Evolutionary conservation across 768 basidiomycete genomes (phyloP), one percentile per base, ranked within the genome.

Genomic region (Tricholoma sp.): DNA sequence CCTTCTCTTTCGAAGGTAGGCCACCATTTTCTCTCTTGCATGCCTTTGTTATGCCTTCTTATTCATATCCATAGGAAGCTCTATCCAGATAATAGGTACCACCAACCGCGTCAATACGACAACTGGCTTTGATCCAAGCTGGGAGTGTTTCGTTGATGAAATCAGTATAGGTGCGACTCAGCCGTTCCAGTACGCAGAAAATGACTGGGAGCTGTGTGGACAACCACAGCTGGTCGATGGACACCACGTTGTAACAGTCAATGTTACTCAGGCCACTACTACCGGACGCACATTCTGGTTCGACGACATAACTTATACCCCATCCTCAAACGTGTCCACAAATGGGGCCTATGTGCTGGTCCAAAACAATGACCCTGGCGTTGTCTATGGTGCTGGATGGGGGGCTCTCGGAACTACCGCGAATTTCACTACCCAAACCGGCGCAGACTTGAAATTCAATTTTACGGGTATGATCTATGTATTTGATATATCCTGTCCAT

Each of bases 201-300:
- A 68, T 54, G 66, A 68, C 28, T 68, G 63, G 64, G 15, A 53
- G 4, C 59, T 70, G 18, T 70, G 69, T 51, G 44, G 52, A 5
- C 55, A 62, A 17, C 37, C 55, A 33, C 52, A 45, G 7, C 57
- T 70, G 15, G 15, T 44, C 2, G 67, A 67, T 53, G 68, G 68
- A 4, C 57, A 50, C 9, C 70, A 72, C 54, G 57, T 58, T 15
- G 56, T 69, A 6, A 65, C 62, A 8, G 60, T 66, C 20, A 66
- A 65, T 34, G 64, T 61, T 4, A 45, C 20, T 45, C 44, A 65
- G 60, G 1, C 55, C 51, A 58, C 49, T 17, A 18, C 41, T n/a
- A 2, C 37, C 34, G 51, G 51, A 15, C 28, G 32, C 13, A 57
- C 51, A 15, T 57, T 57, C 44, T 57, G 56, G 56, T 20, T 57